Base-by-base conservation (phyloP, 768 basidiomycete species). In the Antrodiella citrinella region DNA sequence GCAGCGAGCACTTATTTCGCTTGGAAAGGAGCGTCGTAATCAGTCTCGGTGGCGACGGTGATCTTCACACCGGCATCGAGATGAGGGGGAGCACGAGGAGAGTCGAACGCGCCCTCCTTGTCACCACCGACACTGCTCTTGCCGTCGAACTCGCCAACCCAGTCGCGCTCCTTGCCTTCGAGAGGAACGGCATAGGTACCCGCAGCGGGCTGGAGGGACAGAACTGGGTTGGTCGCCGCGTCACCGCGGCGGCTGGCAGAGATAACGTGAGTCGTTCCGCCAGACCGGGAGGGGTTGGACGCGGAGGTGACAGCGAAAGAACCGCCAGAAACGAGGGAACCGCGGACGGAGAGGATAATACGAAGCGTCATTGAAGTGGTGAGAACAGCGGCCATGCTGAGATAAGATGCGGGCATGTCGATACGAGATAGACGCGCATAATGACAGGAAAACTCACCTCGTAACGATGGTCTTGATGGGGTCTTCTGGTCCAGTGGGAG, bases 321-420 rank as follows among this genome's bases (percentile, higher is more conserved):
- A 19, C 89, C 89, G 39, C 89, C 89, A 39, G 76, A 65, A 20
- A 70, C 74, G 63, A 91, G 85, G 21, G 78, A 64, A n/a, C 88
- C 89, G 49, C 86, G 82, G 46, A 91, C 83, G 54, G 79, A 77
- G 59, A 92, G 84, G 55, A 92, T 74, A 72, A 92, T 89, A 57
- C 89, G 87, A 61, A 91, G 82, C 25, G 82, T 78, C 90, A 91
- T 91, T 15, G 89, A 88, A 38, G 86, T 82, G 23, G 90, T 91
- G 52, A 91, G 79, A 26, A 91, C 88, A 9, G 85, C 87, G 1
- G 90, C 78, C 85, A 92, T 91, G 69, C 80, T 77, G 48, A 3
- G 23, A 21, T 7, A 19, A 23, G 19, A 48, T 12, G 39, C 10
- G 22, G 45, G 15, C n/a, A 13, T 7, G 30, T 35, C 30, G 15